Conservation (phyloP, 306 rosid genomes). For the Lagenaria siceraria region DNA sequence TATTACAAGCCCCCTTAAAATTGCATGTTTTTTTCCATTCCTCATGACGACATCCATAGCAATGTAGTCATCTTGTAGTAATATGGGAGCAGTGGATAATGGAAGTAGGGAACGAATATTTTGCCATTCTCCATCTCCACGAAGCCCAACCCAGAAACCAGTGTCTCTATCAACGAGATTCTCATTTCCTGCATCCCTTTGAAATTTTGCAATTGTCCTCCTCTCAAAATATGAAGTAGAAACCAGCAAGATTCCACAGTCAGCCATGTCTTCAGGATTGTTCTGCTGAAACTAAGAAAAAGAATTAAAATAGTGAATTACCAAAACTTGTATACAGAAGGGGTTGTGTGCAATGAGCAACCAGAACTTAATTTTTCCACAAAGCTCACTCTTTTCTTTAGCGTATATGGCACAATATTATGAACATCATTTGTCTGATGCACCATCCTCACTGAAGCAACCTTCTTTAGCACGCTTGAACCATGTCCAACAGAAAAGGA, state of each 20-base stretch:
- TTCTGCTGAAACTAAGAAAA: constrained; percentile 35
- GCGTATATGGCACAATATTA: constrained; percentile 40
- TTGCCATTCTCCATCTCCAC: constrained; percentile 54
- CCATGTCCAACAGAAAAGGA: constrained; percentile 79
- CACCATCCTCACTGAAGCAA: constrained; percentile 63
- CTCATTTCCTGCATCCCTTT: constrained; percentile 38
- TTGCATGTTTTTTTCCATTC: constrained; percentile 88
- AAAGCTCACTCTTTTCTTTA: constrained; percentile 52
- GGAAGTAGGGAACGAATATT: constrained; percentile 82
- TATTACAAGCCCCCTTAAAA: constrained; percentile 78
- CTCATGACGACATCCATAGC: constrained; percentile 83
- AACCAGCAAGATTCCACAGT: constrained; percentile 40
- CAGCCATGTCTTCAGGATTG: constrained; percentile 33
- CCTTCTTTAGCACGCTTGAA: constrained; percentile 51
- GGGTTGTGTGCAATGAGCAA: not conserved
- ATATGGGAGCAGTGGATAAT: constrained; percentile 63
- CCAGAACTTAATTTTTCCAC: not conserved
- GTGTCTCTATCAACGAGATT: constrained; percentile 39
- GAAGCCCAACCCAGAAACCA: constrained; percentile 80
- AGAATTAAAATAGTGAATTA: not conserved
- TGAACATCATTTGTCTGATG: constrained; percentile 43
- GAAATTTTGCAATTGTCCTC: constrained; percentile 47
- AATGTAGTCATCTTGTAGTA: constrained; percentile 46
- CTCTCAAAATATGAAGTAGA: constrained; percentile 83
- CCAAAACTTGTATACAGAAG: not conserved